A percentile compares a stretch with the other conserved stretches of the same genome.
These are phyloP conservation scores for Coprinopsis cinerea DNA, from an alignment of 768 basidiomycete genomes.

Conservation along the genomic window DNA sequence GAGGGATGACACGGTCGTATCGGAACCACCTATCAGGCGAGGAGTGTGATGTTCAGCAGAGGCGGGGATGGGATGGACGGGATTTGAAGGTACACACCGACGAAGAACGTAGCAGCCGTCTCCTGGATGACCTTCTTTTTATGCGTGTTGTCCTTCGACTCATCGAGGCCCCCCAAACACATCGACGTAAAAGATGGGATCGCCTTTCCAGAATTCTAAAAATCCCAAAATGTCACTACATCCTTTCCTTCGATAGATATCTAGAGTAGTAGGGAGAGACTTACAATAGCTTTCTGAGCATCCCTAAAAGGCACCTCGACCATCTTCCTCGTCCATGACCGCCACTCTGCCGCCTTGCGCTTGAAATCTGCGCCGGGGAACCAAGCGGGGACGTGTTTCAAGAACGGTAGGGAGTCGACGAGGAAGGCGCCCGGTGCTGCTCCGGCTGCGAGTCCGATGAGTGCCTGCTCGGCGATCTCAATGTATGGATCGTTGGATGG, in stretches of 20 bases:
- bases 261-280: neutral
- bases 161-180: conserved; percentile 14
- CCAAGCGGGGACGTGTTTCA: conserved; percentile 34
- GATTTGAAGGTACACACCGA: conserved; percentile 12
- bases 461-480: conserved; percentile 22
- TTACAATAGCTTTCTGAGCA: conserved; percentile 17
- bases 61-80: too few relatives aligned
- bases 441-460: conserved; percentile 22
- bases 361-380: conserved; percentile 34
- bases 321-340: conserved; percentile 19
- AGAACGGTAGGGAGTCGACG: conserved; percentile 28
- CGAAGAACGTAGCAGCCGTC: conserved; percentile 18
- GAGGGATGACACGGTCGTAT: conserved; percentile 18
- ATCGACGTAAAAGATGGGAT: conserved; percentile 14
- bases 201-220: conserved; percentile 16
- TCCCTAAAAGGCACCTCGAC: conserved; percentile 21
- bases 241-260: neutral
- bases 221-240: too few relatives aligned
- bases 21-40: conserved; percentile 15
- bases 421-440: conserved; percentile 28
- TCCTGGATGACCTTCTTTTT: conserved; percentile 16
- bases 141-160: conserved; percentile 11
- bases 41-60: neutral
- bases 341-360: conserved; percentile 28
- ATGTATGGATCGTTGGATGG: conserved; percentile 30